Conservation (phyloP, 139 green algal genomes). For the Mesostigma viride region DNA sequence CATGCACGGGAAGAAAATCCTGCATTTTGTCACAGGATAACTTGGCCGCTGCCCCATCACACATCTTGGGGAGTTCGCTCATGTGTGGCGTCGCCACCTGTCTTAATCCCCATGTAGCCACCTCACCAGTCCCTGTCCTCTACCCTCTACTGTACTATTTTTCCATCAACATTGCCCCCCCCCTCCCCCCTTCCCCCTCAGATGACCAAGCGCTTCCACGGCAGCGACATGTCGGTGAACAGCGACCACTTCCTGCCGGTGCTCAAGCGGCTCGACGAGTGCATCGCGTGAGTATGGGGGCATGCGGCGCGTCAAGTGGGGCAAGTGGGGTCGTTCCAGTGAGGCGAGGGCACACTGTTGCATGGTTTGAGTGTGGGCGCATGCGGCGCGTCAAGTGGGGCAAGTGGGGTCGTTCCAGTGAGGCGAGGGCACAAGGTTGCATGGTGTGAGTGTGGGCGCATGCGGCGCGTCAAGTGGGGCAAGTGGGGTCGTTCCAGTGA, state of each 20-base stretch:
- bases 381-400: neutral
- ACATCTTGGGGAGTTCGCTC: too few relatives aligned
- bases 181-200: too few relatives aligned
- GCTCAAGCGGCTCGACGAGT: constrained; percentile 78
- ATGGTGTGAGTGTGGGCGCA: constrained; percentile 49
- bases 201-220: constrained; percentile 40
- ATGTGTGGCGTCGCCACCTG: too few relatives aligned
- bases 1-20: too few relatives aligned
- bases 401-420: neutral
- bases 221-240: constrained; percentile 31
- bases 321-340: neutral
- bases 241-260: constrained; percentile 57
- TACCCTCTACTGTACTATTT: neutral
- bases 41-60: too few relatives aligned
- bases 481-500: neutral
- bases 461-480: neutral
- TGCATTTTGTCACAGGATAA: too few relatives aligned
- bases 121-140: too few relatives aligned
- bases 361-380: constrained; percentile 50
- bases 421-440: too few relatives aligned
- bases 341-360: too few relatives aligned
- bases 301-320: neutral
- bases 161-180: too few relatives aligned
- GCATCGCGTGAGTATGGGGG: constrained; percentile 53
- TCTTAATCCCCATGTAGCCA: too few relatives aligned